These are phyloP conservation scores for Tricholoma sp. DNA, from an alignment of 768 basidiomycete genomes.

Conservation along the genomic window DNA sequence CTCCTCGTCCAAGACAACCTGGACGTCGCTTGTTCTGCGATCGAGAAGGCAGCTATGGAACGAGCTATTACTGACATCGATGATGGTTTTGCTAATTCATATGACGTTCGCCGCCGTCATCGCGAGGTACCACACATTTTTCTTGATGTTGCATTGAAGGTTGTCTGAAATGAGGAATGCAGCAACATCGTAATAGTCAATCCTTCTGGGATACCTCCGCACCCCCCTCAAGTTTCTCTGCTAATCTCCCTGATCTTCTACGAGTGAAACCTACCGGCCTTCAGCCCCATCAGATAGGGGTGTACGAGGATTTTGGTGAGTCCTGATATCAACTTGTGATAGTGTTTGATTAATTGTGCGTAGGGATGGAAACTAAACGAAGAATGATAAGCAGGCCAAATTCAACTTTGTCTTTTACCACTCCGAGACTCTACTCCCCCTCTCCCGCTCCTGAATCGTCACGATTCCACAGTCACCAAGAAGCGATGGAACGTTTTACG, in stretches of 20 bases:
- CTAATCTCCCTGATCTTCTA: conserved; percentile 80
- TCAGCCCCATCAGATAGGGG: conserved; percentile 72
- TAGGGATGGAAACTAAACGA: conserved; percentile 55
- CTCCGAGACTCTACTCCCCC: conserved; percentile 45
- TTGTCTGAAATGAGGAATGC: background rate
- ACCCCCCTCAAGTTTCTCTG: conserved; percentile 61
- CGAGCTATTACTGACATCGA: conserved; percentile 91
- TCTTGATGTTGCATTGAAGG: background rate
- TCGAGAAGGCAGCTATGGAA: conserved; percentile 98
- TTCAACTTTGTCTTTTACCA: conserved; percentile 65
- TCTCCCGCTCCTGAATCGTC: conserved; percentile 61
- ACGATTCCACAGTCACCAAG: conserved; percentile 58
- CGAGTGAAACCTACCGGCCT: conserved; percentile 82
- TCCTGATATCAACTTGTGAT: background rate
- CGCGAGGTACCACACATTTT: conserved; percentile 55
- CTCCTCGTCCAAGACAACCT: conserved; percentile 89
- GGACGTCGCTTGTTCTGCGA: conserved; percentile 88
- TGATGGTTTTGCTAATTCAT: conserved; percentile 77
- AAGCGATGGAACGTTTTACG: conserved; percentile 85
- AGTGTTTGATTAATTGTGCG: conserved; percentile 6
- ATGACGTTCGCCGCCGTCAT: conserved; percentile 80
- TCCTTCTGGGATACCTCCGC: conserved; percentile 89
- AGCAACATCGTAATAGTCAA: conserved; percentile 58
- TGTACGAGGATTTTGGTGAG: conserved; percentile 94
- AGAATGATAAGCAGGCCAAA: conserved; percentile 59